Evolutionary conservation across 2,329 filamentous ascomycete genomes (phyloP), one percentile per base, ranked within the genome.

Genomic region (Pestalotiopsis sp.): DNA sequence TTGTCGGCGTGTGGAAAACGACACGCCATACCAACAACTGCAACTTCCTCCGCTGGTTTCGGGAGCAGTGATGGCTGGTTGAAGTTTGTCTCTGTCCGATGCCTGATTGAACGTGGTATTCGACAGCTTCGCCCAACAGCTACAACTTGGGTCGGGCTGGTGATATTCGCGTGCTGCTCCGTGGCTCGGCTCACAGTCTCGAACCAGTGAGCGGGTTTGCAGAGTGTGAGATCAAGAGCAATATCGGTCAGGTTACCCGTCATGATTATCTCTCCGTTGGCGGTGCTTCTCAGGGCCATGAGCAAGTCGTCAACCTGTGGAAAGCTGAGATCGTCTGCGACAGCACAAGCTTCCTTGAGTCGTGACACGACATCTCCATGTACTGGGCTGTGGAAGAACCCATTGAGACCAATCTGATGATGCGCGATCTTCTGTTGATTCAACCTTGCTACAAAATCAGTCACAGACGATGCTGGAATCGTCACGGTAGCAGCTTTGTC

Each of bases 1-100:
- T 60, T 39, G 38, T 65, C 64, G 4, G 65, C 65, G 1, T 66
- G 52, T 3, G 68, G 68, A 2, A 65, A 45, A 11, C 68, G 68
- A 27, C 68, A 67, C 0, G 49, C 49, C 12, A 55, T 55, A 1
- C 68, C 65, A 2, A 66, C 38, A 1, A 69, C 36, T 2, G 67
- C 64, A 14, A 69, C 58, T 4, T 45, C 36, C 12, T 64, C 45
- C 6, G 55, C 59, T 11, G 65, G 65, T 2, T 25, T 11, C n/a
- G 20, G 20, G 7, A 52, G 52, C 2, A n/a, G 11, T 23, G 17
- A 2, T 23, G 20, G 20, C 14, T 13, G 20, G 4, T 25, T 9
- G 55, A 6, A 17, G 11, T 6, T 23, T 27, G 25, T 20, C 13
- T 58, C 20, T 13, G 7, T 25, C 0, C 25, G 17, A 25, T 25